Evolutionary conservation across 495 filamentous ascomycete species (phyloP), one percentile per base, ranked within the genome.

Genomic region (Aspergillus wentii): DNA sequence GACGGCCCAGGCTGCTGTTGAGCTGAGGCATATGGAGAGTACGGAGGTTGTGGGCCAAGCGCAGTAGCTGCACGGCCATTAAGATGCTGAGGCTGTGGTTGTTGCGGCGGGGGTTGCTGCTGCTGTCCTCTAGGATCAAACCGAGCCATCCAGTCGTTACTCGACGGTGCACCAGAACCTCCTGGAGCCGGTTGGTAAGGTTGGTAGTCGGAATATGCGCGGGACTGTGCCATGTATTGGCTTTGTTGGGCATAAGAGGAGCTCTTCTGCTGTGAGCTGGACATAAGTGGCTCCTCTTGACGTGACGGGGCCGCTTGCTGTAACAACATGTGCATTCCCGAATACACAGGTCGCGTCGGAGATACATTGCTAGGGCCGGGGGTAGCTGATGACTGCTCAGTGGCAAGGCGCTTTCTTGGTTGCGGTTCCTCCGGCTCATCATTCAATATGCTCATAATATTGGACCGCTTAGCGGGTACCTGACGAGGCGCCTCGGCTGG

Each of bases 381-480:
- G 1, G 30, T 39, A 27, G 56, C 46, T 11, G 57, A 49, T 6
- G 40, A 44, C 32, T 62, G 58, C 15, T 71, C 65, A 34, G 56
- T 60, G 28, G 67, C 65, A 41, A 68, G 64, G 4, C 71, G 66
- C 41, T 77, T 79, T 9, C 66, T 56, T 14, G 72, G 72, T 35
- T 72, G 70, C 14, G 72, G 72, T 17, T 80, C 76, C 28, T 65
- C 69, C 0, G 75, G 70, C 37, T 80, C 76, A 26, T 75, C 72
- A 42, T 79, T 79, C 18, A 80, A 52, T 33, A 80, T 68, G 18
- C 64, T 74, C 68, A 78, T 74, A 30, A 80, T 77, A 27, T 72
- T 79, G 11, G 75, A 79, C 19, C 69, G 72, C 41, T 79, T 80
- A 5, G 73, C 72, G 28, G 64, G 69, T 17, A 70, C 68, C 28